Evolutionary conservation across 768 basidiomycete species (phyloP).

Genomic region (Pholiota conissans): DNA sequence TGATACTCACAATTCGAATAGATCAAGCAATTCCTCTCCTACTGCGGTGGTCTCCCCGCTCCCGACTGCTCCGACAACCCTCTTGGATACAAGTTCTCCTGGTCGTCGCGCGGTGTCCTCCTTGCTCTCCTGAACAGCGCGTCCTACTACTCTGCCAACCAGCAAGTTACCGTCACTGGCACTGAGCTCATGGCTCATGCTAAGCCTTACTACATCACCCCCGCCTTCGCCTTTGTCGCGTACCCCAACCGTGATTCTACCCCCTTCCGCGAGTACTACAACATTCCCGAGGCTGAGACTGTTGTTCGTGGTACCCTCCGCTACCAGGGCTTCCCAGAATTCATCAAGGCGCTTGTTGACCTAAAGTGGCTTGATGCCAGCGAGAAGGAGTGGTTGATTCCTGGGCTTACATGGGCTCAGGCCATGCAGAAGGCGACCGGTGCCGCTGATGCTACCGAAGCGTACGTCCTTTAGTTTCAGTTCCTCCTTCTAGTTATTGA

Average conservation of each 20-base stretch:
- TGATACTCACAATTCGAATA: constrained; percentile 21
- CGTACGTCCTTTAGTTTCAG: constrained; percentile 37
- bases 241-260: constrained; percentile 97
- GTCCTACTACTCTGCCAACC: constrained; percentile 68
- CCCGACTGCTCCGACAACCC: constrained; percentile 92
- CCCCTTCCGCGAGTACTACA: constrained; percentile 88
- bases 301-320: constrained; percentile 91
- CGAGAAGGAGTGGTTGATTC: constrained; percentile 75
- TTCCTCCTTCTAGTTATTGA: constrained; percentile 9
- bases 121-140: constrained; percentile 93
- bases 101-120: constrained; percentile 95
- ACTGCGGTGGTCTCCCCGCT: constrained; percentile 95
- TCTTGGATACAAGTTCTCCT: constrained; percentile 98
- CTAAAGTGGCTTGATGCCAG: constrained; percentile 83
- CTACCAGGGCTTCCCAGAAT: constrained; percentile 96
- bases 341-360: constrained; percentile 84
- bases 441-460: constrained; percentile 67
- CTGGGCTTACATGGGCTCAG: constrained; percentile 80
- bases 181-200: constrained; percentile 88
- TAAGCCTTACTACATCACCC: constrained; percentile 92
- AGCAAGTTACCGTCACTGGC: constrained; percentile 69
- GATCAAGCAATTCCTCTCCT: constrained; percentile 91
- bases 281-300: constrained; percentile 92
- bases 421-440: constrained; percentile 75
- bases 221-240: constrained; percentile 93